Conservation (phyloP, 169 alveolate genomes). For the Plasmodium reichenowi region DNA sequence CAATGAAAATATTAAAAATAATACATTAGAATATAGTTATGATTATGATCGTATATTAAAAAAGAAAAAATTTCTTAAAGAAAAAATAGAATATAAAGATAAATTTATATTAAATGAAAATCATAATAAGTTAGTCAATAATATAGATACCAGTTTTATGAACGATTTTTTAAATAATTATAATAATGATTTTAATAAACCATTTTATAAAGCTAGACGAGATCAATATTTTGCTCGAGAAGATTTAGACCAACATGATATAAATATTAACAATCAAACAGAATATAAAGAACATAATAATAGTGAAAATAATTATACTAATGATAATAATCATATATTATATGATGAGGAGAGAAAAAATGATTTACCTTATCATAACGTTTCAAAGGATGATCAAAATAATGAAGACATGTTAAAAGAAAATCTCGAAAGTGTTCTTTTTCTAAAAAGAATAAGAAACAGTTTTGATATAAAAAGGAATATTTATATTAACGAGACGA, state of each 20-base stretch:
- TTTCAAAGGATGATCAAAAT: neutral
- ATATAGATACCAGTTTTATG: conserved; percentile 13
- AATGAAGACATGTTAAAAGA: conserved; percentile 5
- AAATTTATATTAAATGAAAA: conserved; percentile 33
- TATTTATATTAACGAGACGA: conserved; percentile 19
- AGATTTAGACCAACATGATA: neutral
- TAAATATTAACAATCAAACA: neutral
- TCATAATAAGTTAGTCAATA: conserved; percentile 14
- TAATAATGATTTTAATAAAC: conserved; percentile 16
- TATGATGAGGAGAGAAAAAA: too few relatives aligned
- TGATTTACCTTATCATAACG: too few relatives aligned
- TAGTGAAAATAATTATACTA: neutral
- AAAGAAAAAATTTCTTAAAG: conserved; percentile 45
- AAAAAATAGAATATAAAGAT: conserved; percentile 35
- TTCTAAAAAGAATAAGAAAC: conserved; percentile 15
- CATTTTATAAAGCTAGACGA: conserved; percentile 56
- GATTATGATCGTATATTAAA: conserved; percentile 59
- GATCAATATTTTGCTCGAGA: conserved; percentile 51
- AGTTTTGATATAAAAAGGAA: conserved; percentile 30
- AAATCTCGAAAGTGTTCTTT: conserved; percentile 24
- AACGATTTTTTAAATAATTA: conserved; percentile 41
- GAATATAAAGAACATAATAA: neutral
- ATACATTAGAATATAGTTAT: conserved; percentile 34
- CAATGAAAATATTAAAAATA: neutral
- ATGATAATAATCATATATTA: too few relatives aligned